A percentile compares a stretch with the other conserved stretches of the same genome.
Evolutionary conservation across 139 green algal genomes (phyloP).

Genomic region (Zygnema circumcarinatum): DNA sequence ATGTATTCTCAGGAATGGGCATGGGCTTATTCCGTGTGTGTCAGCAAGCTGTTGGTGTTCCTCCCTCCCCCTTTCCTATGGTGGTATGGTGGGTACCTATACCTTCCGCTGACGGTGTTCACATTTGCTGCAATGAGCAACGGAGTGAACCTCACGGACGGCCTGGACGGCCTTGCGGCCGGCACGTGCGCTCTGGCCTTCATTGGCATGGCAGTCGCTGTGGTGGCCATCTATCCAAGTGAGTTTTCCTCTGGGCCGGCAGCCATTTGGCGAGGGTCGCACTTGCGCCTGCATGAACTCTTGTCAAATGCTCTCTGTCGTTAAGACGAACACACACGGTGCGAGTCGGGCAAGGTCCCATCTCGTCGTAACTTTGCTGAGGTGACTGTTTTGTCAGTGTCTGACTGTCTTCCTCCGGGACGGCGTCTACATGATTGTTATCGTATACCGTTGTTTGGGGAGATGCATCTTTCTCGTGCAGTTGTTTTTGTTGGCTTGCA

Average conservation of each 20-base stretch:
- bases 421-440: no score
- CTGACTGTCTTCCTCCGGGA: no score
- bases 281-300: no score
- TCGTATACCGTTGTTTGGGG: no score
- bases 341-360: no score
- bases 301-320: background rate
- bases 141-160: slow-evolving; percentile 71
- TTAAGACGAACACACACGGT: background rate
- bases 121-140: slow-evolving; percentile 65
- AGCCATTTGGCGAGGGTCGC: background rate
- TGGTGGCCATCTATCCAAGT: slow-evolving; percentile 55
- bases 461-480: no score
- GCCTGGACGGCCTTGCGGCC: slow-evolving; percentile 68
- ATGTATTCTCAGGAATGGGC: no score
- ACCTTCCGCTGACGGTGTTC: slow-evolving; percentile 58
- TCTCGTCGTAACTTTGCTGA: no score
- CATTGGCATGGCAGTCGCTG: slow-evolving; percentile 39
- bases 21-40: no score
- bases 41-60: slow-evolving; percentile 33
- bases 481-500: no score
- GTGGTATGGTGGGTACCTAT: slow-evolving; percentile 33
- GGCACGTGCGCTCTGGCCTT: slow-evolving; percentile 52
- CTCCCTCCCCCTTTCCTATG: slow-evolving; percentile 21
- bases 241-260: background rate
- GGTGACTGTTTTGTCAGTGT: no score